phyloP scores from a whole-genome alignment of 2,329 filamentous ascomycete species.

The Massarina eburnea region DNA sequence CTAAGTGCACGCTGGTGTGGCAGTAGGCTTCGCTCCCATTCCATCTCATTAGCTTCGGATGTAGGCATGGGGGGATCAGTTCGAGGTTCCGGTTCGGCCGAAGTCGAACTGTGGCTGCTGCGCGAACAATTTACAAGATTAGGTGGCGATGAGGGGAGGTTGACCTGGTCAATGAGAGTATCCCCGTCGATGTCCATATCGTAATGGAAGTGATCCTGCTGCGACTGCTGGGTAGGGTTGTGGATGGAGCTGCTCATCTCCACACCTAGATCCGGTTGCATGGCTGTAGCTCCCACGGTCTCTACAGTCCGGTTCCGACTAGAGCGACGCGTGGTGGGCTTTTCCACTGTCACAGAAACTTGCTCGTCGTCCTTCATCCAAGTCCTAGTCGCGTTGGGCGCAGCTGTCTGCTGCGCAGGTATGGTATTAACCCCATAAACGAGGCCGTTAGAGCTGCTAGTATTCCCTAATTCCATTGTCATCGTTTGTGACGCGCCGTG shows the following conservation, averaged over 20 bases:
- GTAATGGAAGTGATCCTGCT: neutral
- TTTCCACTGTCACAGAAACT: neutral
- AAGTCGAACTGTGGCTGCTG: conserved; percentile 33
- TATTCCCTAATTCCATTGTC: neutral
- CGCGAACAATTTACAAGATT: conserved; percentile 9
- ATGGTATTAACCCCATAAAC: neutral
- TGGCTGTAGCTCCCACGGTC: neutral
- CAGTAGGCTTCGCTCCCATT: conserved; percentile 43
- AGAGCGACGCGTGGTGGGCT: neutral
- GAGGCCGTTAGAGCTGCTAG: neutral
- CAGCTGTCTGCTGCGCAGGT: neutral
- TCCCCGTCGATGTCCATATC: conserved; percentile 19
- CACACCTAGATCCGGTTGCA: neutral
- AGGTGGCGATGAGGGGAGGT: conserved; percentile 28
- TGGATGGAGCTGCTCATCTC: conserved; percentile 4
- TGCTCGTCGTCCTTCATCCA: neutral
- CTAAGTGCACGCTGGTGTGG: conserved; percentile 44
- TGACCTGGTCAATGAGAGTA: conserved; percentile 23
- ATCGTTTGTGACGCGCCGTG: neutral
- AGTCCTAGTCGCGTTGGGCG: neutral
- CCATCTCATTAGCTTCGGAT: conserved; percentile 32
- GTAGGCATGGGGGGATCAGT: conserved; percentile 19
- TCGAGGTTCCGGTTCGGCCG: conserved; percentile 19
- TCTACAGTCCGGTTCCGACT: neutral
- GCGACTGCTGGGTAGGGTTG: conserved; percentile 7